Evolutionary conservation across 129 eudicot genomes (phyloP).

Genomic region (Escallonia herrerae): DNA sequence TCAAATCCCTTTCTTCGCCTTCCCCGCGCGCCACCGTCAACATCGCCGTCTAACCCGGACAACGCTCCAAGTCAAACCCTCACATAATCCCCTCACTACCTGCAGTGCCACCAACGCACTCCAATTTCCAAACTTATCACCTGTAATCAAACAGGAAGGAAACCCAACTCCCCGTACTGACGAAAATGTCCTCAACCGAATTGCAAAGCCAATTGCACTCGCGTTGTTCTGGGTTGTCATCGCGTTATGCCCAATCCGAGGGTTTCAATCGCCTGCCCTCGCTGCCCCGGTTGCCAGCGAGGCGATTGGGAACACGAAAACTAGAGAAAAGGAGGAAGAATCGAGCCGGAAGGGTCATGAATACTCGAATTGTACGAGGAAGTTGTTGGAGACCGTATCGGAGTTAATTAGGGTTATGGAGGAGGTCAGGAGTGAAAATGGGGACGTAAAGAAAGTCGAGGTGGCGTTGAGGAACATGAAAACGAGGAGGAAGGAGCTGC

Average conservation of each 20-base stretch:
- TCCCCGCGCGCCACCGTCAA: slow-evolving; percentile 16
- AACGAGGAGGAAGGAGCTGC: slow-evolving; percentile 39
- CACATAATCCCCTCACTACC: slow-evolving; percentile 10
- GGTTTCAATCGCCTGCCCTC: slow-evolving; percentile 29
- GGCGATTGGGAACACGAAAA: slow-evolving; percentile 10
- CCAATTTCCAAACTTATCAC: neutral
- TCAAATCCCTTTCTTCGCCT: slow-evolving; percentile 22
- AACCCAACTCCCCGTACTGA: neutral
- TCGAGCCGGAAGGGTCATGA: slow-evolving; percentile 24
- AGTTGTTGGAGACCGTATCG: slow-evolving; percentile 35
- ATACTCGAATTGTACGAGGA: slow-evolving; percentile 45
- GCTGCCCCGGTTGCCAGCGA: slow-evolving; percentile 32
- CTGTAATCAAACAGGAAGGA: neutral
- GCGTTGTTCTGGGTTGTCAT: slow-evolving; percentile 38
- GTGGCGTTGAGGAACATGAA: slow-evolving; percentile 53
- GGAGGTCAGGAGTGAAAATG: slow-evolving; percentile 35
- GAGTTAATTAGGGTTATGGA: slow-evolving; percentile 42
- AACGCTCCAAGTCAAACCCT: slow-evolving; percentile 18
- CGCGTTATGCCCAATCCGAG: slow-evolving; percentile 45
- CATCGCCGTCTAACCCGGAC: slow-evolving; percentile 15
- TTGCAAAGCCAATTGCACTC: slow-evolving; percentile 37
- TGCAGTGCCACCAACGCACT: slow-evolving; percentile 6
- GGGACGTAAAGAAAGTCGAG: slow-evolving; percentile 33
- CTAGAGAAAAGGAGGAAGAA: slow-evolving; percentile 15
- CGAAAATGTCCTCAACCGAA: slow-evolving; percentile 7